Percentiles rank a stretch among this genome's conserved stretches.
These are phyloP conservation scores for Ensete glaucum DNA, from an alignment of 176 grass and related monocot genomes.

Conservation along the genomic window DNA sequence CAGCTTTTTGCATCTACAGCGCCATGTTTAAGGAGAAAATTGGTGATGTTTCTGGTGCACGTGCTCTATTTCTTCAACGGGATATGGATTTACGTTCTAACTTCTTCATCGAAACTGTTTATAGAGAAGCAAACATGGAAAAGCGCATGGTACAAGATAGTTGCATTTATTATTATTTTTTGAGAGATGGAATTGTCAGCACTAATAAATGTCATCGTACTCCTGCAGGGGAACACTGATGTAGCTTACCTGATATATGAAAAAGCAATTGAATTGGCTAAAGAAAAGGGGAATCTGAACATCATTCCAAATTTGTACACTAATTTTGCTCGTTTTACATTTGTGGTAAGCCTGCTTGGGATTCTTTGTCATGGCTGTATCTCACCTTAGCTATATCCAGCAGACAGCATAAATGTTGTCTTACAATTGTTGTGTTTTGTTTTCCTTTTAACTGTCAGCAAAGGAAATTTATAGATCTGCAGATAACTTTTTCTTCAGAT, in stretches of 20 bases:
- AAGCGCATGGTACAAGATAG: conserved; percentile 61
- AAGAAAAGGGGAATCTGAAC: conserved; percentile 46
- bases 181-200: conserved; percentile 9
- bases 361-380: conserved; percentile 14
- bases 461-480: neutral
- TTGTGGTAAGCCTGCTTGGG: conserved; percentile 40
- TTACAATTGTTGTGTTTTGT: neutral
- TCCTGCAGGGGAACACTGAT: conserved; percentile 61
- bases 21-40: conserved; percentile 87
- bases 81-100: conserved; percentile 34
- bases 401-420: neutral
- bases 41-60: conserved; percentile 57
- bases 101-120: conserved; percentile 53
- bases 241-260: conserved; percentile 74
- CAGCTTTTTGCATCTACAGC: conserved; percentile 67
- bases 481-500: neutral
- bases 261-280: conserved; percentile 63
- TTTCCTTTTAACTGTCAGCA: neutral
- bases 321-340: conserved; percentile 77
- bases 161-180: conserved; percentile 3
- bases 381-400: neutral
- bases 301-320: conserved; percentile 54
- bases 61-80: conserved; percentile 48
- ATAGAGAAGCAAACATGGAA: conserved; percentile 83
- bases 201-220: conserved; percentile 23